Conservation (phyloP, 2,329 filamentous ascomycete species). For the Westerdykella sp. region DNA sequence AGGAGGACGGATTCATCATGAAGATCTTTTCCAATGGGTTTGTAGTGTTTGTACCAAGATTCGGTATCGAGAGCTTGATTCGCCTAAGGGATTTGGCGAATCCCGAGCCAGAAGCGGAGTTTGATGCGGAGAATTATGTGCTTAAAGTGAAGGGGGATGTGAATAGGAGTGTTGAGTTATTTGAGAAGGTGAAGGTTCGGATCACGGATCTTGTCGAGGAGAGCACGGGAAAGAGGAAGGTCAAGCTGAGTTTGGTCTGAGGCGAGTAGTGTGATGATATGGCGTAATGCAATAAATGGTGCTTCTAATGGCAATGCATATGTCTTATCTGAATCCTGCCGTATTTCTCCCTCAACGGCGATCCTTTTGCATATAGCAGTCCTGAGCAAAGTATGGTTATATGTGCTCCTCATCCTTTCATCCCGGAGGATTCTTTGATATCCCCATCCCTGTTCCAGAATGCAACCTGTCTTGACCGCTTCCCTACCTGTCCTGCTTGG, state of each 20-base stretch:
- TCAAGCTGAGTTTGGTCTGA: conserved; percentile 58
- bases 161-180: conserved; percentile 65
- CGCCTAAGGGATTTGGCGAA: conserved; percentile 75
- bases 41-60: conserved; percentile 90
- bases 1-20: conserved; percentile 95
- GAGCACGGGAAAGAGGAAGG: conserved; percentile 89
- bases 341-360: too few relatives aligned
- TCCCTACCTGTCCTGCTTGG: too few relatives aligned
- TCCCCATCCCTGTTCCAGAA: too few relatives aligned
- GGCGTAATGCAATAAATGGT: conserved; percentile 4
- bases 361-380: too few relatives aligned
- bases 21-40: conserved; percentile 96
- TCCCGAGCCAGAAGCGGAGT: conserved; percentile 69
- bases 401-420: too few relatives aligned
- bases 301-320: too few relatives aligned
- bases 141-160: conserved; percentile 56
- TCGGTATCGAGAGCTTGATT: conserved; percentile 91
- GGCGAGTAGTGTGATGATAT: conserved; percentile 1
- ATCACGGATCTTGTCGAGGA: conserved; percentile 93
- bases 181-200: conserved; percentile 83
- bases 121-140: conserved; percentile 79
- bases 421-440: too few relatives aligned
- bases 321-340: too few relatives aligned
- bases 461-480: too few relatives aligned
- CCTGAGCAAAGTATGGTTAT: too few relatives aligned